Conservation (phyloP, 257 asterid species). For the Solanum ossicruentum region DNA sequence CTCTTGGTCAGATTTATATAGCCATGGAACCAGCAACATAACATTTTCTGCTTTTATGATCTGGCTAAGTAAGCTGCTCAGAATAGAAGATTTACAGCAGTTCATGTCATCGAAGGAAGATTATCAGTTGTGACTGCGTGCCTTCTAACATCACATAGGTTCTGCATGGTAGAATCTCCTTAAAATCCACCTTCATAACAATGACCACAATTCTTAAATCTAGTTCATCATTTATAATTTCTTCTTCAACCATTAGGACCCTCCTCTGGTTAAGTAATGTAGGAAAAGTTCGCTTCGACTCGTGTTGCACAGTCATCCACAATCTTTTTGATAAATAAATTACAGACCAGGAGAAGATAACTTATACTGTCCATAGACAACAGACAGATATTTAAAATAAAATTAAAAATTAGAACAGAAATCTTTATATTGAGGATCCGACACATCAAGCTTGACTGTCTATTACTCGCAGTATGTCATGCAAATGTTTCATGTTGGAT, state of each 20-base stretch:
- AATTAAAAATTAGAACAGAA: neutral
- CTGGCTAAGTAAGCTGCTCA: conserved; percentile 88
- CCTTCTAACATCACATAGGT: conserved; percentile 46
- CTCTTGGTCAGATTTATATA: neutral
- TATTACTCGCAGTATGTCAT: neutral
- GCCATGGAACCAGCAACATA: conserved; percentile 68
- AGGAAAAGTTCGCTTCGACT: conserved; percentile 52
- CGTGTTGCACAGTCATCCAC: conserved; percentile 88
- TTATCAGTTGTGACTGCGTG: conserved; percentile 86
- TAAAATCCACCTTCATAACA: conserved; percentile 73
- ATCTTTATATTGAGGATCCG: neutral
- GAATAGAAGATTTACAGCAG: conserved; percentile 86
- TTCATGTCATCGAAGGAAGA: conserved; percentile 97
- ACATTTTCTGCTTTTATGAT: conserved; percentile 69
- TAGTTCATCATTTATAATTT: conserved; percentile 49
- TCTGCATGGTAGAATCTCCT: conserved; percentile 46
- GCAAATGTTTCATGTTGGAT: neutral
- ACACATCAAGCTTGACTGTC: neutral
- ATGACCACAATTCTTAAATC: conserved; percentile 75
- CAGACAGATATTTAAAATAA: neutral
- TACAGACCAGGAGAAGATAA: neutral
- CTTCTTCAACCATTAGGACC: conserved; percentile 54
- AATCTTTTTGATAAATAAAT: conserved; percentile 52
- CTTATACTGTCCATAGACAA: neutral
- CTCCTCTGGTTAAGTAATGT: conserved; percentile 59